phyloP scores from a whole-genome alignment of 2,329 filamentous ascomycete species.

The Dendryphion nanum region DNA sequence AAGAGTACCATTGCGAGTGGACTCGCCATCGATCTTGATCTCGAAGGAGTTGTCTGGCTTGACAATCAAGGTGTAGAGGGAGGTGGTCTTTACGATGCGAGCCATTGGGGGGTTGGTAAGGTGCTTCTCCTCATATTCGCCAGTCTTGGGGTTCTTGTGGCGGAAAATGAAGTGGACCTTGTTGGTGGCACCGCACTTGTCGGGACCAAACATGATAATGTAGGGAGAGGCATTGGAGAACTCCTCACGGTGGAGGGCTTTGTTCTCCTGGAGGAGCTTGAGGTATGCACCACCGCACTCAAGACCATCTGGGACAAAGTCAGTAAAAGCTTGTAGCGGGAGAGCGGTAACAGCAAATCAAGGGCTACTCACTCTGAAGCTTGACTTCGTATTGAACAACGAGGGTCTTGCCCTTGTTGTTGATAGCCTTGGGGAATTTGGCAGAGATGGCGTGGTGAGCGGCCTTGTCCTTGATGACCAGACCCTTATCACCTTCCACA shows the following conservation, averaged over 20 bases:
- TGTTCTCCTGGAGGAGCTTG: conserved; percentile 98
- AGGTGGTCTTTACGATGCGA: conserved; percentile 85
- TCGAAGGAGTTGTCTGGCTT: conserved; percentile 94
- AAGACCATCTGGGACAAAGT: conserved; percentile 68
- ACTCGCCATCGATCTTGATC: conserved; percentile 87
- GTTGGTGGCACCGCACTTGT: conserved; percentile 99
- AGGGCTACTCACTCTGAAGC: conserved; percentile 88
- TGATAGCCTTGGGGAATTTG: conserved; percentile 94
- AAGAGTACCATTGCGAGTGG: conserved; percentile 84
- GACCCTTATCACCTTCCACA: conserved; percentile 91
- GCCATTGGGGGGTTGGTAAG: conserved; percentile 79
- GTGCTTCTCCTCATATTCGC: conserved; percentile 99
- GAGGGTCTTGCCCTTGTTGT: conserved; percentile 95
- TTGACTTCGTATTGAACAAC: conserved; percentile 99
- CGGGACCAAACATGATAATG: conserved; percentile 99
- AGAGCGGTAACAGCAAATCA: too few relatives aligned
- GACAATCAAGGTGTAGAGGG: conserved; percentile 95
- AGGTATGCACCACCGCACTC: conserved; percentile 98
- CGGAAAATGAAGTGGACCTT: conserved; percentile 98
- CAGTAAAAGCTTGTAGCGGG: too few relatives aligned
- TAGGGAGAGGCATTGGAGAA: conserved; percentile 97
- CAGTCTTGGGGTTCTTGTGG: conserved; percentile 99
- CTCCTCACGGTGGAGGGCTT: conserved; percentile 93
- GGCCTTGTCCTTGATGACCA: conserved; percentile 96
- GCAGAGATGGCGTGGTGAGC: conserved; percentile 99